A percentile compares a stretch with the other conserved stretches of the same genome.
Conservation (phyloP, 192 early-diverging fungal species). For the Piromyces sp. region DNA sequence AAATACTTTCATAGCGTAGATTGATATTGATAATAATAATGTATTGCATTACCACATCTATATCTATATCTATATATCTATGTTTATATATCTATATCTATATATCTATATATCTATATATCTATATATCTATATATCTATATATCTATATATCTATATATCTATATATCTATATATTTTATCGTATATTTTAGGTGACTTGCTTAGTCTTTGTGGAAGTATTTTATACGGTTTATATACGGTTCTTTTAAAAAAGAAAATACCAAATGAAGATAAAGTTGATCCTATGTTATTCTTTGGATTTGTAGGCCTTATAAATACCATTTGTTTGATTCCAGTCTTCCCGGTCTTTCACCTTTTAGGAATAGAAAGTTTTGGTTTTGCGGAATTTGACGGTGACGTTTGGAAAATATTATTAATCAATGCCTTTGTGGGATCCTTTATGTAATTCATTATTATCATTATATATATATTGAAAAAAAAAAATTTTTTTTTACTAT, state of each 20-base stretch:
- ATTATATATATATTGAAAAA: too few species aligned
- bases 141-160: too few species aligned
- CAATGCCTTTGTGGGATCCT: conserved; percentile 62
- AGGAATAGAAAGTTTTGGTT: conserved; percentile 44
- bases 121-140: too few species aligned
- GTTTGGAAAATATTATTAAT: conserved; percentile 45
- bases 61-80: too few species aligned
- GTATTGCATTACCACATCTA: too few species aligned
- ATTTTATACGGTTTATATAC: conserved; percentile 64
- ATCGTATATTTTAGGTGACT: conserved; percentile 52
- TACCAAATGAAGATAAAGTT: conserved; percentile 47
- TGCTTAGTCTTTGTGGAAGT: conserved; percentile 50
- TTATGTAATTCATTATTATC: conserved; percentile 24
- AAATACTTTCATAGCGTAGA: too few species aligned
- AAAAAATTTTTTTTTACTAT: too few species aligned
- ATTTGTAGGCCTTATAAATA: conserved; percentile 56
- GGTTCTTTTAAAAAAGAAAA: conserved; percentile 46
- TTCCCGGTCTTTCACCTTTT: conserved; percentile 36
- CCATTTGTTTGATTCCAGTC: conserved; percentile 44
- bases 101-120: too few species aligned
- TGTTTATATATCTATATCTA: too few species aligned
- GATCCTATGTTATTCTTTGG: conserved; percentile 63
- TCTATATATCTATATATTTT: too few species aligned
- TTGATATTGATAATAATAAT: too few species aligned
- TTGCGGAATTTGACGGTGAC: conserved; percentile 19